A percentile compares a stretch with the other conserved stretches of the same genome.
phyloP scores from a whole-genome alignment of 306 rosid species.

The Albizia julibrissin region DNA sequence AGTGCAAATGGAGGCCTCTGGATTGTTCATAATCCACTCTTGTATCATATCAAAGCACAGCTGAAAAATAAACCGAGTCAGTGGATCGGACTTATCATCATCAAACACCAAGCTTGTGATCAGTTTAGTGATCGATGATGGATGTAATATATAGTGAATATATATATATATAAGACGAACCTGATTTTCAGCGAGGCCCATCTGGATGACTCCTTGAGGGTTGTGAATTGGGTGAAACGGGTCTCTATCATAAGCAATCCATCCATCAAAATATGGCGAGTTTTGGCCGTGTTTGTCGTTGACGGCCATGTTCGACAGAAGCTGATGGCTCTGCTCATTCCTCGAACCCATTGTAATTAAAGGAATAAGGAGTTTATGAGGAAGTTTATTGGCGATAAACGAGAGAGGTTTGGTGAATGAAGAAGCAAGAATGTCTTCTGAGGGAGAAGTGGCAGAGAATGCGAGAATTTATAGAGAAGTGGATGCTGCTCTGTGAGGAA shows the following conservation, averaged over 20 bases:
- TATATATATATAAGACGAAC: slow-evolving; percentile 20
- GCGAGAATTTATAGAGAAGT: not conserved
- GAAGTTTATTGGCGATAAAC: not conserved
- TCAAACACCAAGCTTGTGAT: not conserved
- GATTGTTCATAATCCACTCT: slow-evolving; percentile 57
- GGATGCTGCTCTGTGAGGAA: not conserved
- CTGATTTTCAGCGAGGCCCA: slow-evolving; percentile 82
- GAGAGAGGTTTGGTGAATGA: not conserved
- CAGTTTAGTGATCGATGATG: not conserved
- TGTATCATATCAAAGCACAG: slow-evolving; percentile 48
- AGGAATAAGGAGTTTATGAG: not conserved
- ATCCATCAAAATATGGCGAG: slow-evolving; percentile 60
- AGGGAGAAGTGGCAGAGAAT: not conserved
- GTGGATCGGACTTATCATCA: not conserved
- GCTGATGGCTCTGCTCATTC: not conserved
- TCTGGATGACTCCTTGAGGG: slow-evolving; percentile 60
- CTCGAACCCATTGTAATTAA: slow-evolving; percentile 5
- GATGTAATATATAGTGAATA: not conserved
- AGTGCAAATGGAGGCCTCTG: slow-evolving; percentile 61
- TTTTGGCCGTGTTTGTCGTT: slow-evolving; percentile 57
- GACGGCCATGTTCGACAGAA: slow-evolving; percentile 53
- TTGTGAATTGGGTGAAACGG: slow-evolving; percentile 53
- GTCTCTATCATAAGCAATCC: slow-evolving; percentile 61
- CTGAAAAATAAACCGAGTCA: slow-evolving; percentile 30
- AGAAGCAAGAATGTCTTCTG: not conserved